Conservation (phyloP, 2,329 filamentous ascomycete genomes). For the Aspergillus neotritici region DNA sequence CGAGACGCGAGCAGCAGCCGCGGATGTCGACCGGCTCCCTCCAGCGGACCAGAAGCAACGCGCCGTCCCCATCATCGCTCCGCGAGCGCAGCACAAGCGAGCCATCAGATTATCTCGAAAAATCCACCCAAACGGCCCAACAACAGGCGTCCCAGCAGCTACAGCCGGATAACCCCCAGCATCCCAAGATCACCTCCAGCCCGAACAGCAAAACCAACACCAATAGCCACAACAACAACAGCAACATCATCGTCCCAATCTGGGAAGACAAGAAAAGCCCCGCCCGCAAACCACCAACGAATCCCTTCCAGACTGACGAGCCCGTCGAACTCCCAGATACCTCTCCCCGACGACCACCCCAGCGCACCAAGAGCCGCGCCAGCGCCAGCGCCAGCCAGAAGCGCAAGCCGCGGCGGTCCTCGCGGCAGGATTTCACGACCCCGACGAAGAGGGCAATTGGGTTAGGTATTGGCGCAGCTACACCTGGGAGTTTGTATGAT, state of each 20-base stretch:
- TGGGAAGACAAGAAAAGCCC: constrained; percentile 33
- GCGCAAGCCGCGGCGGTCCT: constrained; percentile 10
- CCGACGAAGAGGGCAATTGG: constrained; percentile 24
- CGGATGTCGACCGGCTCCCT: constrained; percentile 26
- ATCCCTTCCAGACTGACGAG: constrained; percentile 10
- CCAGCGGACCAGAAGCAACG: constrained; percentile 21
- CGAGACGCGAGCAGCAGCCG: constrained; percentile 17
- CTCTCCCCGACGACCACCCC: neutral
- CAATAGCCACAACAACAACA: constrained; percentile 6
- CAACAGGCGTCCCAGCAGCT: too few species aligned
- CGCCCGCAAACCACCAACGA: constrained; percentile 6
- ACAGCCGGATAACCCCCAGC: constrained; percentile 2
- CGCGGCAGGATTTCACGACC: constrained; percentile 21
- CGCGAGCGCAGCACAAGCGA: constrained; percentile 7
- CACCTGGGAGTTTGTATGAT: constrained; percentile 45
- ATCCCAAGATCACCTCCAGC: constrained; percentile 1
- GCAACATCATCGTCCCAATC: constrained; percentile 30
- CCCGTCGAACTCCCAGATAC: constrained; percentile 8
- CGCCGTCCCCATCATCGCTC: constrained; percentile 9
- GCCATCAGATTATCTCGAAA: neutral
- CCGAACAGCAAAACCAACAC: neutral
- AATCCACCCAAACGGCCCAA: too few species aligned
- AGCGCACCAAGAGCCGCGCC: constrained; percentile 1
- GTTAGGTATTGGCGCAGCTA: constrained; percentile 29
- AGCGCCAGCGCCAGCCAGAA: constrained; percentile 11